A percentile compares a stretch with the other conserved stretches of the same genome.
Evolutionary conservation across 2,329 filamentous ascomycete species (phyloP).

Genomic region (Botrytis elliptica): DNA sequence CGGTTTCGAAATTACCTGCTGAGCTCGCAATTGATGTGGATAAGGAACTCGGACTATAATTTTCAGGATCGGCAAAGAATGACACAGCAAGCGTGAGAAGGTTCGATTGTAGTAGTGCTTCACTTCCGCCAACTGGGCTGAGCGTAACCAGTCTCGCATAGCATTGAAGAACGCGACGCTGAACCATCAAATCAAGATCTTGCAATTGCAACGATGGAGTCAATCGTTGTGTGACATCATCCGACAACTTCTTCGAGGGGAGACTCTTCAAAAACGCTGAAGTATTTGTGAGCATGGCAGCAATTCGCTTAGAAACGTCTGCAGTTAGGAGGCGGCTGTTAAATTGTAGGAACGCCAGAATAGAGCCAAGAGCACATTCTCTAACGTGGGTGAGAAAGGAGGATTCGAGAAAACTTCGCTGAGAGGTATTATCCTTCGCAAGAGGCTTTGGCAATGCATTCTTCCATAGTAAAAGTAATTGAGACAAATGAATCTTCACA

Average conservation of each 20-base stretch:
- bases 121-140: conserved; percentile 79
- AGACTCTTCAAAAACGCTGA: conserved; percentile 84
- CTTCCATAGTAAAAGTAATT: conserved; percentile 92
- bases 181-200: conserved; percentile 90
- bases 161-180: conserved; percentile 88
- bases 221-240: conserved; percentile 81
- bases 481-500: conserved; percentile 95
- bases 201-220: conserved; percentile 83
- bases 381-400: conserved; percentile 93
- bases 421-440: conserved; percentile 85
- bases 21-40: conserved; percentile 90
- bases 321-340: conserved; percentile 89
- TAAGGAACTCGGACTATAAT: conserved; percentile 78
- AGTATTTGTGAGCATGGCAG: conserved; percentile 93
- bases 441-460: conserved; percentile 93
- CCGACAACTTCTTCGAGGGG: conserved; percentile 77
- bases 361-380: conserved; percentile 88
- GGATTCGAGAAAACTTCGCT: conserved; percentile 81
- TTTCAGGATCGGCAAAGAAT: conserved; percentile 89
- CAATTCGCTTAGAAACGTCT: conserved; percentile 89
- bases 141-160: conserved; percentile 89
- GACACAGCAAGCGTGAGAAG: conserved; percentile 85
- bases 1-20: conserved; percentile 83
- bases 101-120: conserved; percentile 87
- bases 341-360: conserved; percentile 88